phyloP scores from a whole-genome alignment of 306 rosid species.

The Quercus variabilis region DNA sequence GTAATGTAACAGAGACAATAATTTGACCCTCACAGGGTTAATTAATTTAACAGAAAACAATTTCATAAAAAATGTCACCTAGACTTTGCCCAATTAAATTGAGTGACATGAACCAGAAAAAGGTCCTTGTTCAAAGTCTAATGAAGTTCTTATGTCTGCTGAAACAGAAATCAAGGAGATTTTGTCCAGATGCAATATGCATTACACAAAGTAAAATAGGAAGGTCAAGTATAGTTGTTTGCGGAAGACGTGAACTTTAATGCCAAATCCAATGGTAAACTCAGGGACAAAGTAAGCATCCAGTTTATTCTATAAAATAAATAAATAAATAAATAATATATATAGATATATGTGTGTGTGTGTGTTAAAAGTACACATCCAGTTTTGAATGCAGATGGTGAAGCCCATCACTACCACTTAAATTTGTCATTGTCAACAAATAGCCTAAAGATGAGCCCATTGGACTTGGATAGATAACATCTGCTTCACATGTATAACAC shows the following conservation, averaged over 20 bases:
- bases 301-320: not conserved
- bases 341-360: no score
- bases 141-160: not conserved
- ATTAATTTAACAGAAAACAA: constrained; percentile 2
- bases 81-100: not conserved
- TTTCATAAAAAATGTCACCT: not conserved
- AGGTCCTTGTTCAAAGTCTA: not conserved
- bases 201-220: not conserved
- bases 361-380: no score
- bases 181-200: not conserved
- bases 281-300: not conserved
- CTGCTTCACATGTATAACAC: not conserved
- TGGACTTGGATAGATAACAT: constrained; percentile 2
- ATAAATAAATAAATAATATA: no score
- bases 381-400: not conserved
- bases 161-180: not conserved
- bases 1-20: constrained; percentile 7
- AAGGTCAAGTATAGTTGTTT: no score
- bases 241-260: not conserved
- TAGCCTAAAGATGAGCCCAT: not conserved
- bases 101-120: not conserved
- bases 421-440: constrained; percentile 5
- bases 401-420: constrained; percentile 4
- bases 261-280: not conserved
- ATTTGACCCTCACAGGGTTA: not conserved